Evolutionary conservation across 2,329 filamentous ascomycete genomes (phyloP).

Genomic region (Gremmenia infestans): DNA sequence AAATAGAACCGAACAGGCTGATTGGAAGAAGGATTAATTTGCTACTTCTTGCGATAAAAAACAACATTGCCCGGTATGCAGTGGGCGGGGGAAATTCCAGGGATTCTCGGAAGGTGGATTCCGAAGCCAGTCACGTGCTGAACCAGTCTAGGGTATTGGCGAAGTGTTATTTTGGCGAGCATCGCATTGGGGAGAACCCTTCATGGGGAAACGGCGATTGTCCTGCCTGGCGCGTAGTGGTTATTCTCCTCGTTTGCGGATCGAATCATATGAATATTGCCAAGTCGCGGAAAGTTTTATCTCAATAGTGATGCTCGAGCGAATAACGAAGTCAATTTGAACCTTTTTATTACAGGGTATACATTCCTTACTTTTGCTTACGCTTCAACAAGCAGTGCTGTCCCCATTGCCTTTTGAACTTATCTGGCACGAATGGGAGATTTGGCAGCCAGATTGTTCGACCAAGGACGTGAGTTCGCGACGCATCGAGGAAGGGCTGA

Average conservation of each 20-base stretch:
- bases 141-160: background rate
- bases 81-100: background rate
- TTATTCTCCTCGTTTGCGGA: too few relatives aligned
- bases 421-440: conserved; percentile 60
- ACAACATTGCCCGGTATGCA: background rate
- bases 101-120: conserved; percentile 3
- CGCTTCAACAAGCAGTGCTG: conserved; percentile 77
- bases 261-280: too few relatives aligned
- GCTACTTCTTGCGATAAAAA: background rate
- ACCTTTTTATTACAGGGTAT: background rate
- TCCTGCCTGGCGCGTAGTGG: too few relatives aligned
- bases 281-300: too few relatives aligned
- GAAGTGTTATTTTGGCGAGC: too few relatives aligned
- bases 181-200: too few relatives aligned
- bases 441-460: conserved; percentile 81
- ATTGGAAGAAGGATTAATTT: background rate
- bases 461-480: conserved; percentile 66
- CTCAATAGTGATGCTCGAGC: too few relatives aligned
- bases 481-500: conserved; percentile 73
- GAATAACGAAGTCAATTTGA: background rate
- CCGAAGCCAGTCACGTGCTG: background rate
- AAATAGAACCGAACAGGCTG: conserved; percentile 1
- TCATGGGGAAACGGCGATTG: too few relatives aligned
- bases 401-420: conserved; percentile 74
- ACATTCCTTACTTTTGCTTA: conserved; percentile 29